Conservation (phyloP, 129 eudicot genomes). For the Tagetes patula region DNA sequence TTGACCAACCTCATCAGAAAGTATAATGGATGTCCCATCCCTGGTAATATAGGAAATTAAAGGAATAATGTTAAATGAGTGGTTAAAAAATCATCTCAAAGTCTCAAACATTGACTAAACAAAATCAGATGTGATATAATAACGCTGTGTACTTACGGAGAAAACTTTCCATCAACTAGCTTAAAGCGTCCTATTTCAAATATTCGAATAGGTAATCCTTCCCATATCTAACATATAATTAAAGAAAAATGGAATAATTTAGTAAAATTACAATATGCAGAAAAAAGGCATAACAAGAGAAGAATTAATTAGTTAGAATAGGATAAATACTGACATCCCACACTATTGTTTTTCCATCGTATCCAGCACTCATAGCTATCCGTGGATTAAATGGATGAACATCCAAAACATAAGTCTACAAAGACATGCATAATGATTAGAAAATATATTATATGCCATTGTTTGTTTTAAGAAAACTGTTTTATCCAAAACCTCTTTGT, state of each 20-base stretch:
- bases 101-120: background rate
- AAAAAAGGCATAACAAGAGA: background rate
- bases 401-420: constrained; percentile 93
- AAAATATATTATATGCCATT: background rate
- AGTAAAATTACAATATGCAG: constrained; percentile 16
- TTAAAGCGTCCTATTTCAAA: constrained; percentile 86
- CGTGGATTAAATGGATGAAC: constrained; percentile 99
- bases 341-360: constrained; percentile 93
- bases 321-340: constrained; percentile 81
- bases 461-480: background rate
- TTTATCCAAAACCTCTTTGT: background rate
- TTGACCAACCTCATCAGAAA: constrained; percentile 98
- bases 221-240: constrained; percentile 78
- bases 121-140: background rate
- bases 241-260: constrained; percentile 8
- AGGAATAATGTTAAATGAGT: background rate
- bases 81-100: background rate
- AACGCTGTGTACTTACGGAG: constrained; percentile 74
- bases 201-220: constrained; percentile 80
- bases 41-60: constrained; percentile 38
- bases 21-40: constrained; percentile 93
- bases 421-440: constrained; percentile 26
- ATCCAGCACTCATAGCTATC: constrained; percentile 99
- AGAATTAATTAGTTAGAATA: constrained; percentile 15
- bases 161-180: constrained; percentile 96